A percentile compares a stretch with the other conserved stretches of the same genome.
phyloP scores from a whole-genome alignment of 768 basidiomycete species.

The Lyophyllum decastes region DNA sequence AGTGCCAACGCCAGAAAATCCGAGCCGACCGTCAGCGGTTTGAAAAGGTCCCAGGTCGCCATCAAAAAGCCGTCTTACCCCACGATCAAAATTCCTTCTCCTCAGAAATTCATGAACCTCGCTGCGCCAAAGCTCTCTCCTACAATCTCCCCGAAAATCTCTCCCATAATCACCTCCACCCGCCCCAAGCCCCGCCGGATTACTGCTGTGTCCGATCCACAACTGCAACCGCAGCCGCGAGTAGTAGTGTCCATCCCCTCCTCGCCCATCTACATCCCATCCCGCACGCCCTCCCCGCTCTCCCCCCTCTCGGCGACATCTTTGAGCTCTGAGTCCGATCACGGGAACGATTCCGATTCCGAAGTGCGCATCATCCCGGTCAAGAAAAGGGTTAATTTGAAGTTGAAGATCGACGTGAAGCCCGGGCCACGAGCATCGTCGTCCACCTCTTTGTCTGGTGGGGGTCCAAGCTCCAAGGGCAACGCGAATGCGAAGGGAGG shows the following conservation, averaged over 20 bases:
- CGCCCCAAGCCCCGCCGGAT: too few species aligned
- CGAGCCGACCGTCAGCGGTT: too few species aligned
- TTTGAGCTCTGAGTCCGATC: slow-evolving; percentile 3
- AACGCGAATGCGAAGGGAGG: neutral
- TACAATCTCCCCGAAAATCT: neutral
- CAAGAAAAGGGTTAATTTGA: slow-evolving; percentile 4
- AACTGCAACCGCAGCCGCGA: too few species aligned
- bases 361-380: slow-evolving; percentile 8
- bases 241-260: neutral
- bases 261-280: slow-evolving; percentile 17
- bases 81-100: neutral
- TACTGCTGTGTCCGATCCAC: too few species aligned
- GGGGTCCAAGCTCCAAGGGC: too few species aligned
- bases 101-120: neutral
- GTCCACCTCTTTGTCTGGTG: too few species aligned
- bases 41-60: too few species aligned
- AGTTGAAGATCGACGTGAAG: neutral
- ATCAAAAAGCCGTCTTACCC: neutral
- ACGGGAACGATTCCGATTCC: slow-evolving; percentile 8
- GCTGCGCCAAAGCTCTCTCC: neutral
- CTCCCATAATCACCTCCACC: neutral
- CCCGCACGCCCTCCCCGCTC: slow-evolving; percentile 16
- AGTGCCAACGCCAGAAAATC: neutral
- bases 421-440: too few species aligned
- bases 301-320: neutral